Conservation (phyloP, 257 asterid species). For the Dorcoceras hygrometricum region DNA sequence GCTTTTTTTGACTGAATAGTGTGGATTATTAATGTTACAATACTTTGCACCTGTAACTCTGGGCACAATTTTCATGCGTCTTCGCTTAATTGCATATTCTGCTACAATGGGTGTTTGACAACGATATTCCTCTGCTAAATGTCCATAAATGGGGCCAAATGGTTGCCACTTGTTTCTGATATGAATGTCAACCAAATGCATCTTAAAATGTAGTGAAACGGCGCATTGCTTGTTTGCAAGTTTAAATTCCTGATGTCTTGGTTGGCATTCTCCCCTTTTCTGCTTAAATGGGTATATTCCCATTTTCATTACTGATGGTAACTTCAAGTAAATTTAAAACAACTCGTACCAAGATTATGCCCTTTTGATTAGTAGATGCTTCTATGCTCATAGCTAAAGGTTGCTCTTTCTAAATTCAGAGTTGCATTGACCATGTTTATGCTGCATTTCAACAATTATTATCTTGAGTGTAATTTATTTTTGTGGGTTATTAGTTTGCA, state of each 20-base stretch:
- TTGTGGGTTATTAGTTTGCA: conserved; percentile 55
- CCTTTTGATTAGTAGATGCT: neutral
- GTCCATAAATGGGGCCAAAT: conserved; percentile 3
- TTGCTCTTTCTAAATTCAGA: conserved; percentile 8
- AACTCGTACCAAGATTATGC: neutral
- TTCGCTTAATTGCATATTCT: conserved; percentile 6
- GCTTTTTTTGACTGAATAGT: conserved; percentile 6
- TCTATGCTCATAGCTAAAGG: neutral
- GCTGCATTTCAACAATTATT: conserved; percentile 9
- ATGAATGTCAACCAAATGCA: neutral
- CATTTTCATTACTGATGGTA: neutral
- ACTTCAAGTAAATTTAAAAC: neutral
- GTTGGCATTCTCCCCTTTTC: neutral
- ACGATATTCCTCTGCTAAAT: conserved; percentile 14
- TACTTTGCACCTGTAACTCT: neutral
- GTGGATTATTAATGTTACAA: neutral
- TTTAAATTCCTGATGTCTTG: neutral
- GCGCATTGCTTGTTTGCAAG: neutral
- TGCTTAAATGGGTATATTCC: neutral
- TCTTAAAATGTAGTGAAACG: conserved; percentile 7
- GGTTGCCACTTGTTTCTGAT: neutral
- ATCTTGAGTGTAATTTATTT: conserved; percentile 15
- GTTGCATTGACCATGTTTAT: neutral
- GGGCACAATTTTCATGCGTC: neutral
- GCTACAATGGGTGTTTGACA: conserved; percentile 8